Conservation (phyloP, 2,329 filamentous ascomycete species). For the Gremmenia infestans region DNA sequence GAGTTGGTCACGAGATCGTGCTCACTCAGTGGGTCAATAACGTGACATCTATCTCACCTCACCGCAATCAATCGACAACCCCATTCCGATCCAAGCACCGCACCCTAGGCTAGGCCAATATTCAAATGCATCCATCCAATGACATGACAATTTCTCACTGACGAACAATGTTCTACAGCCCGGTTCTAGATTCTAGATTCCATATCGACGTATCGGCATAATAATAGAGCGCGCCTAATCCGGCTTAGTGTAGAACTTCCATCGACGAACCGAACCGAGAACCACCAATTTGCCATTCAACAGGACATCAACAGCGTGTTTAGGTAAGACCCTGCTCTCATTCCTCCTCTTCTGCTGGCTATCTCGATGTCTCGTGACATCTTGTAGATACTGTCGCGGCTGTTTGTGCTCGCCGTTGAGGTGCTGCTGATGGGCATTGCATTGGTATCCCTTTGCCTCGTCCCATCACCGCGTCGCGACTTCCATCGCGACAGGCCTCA, state of each 20-base stretch:
- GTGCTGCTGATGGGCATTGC: constrained; percentile 11
- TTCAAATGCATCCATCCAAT: neutral
- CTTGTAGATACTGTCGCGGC: constrained; percentile 16
- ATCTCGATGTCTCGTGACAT: constrained; percentile 27
- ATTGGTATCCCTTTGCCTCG: constrained; percentile 16
- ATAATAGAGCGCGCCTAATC: constrained; percentile 1
- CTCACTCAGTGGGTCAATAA: neutral
- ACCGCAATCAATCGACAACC: neutral
- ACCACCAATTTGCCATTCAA: constrained; percentile 4
- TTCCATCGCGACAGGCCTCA: constrained; percentile 27
- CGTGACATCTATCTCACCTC: neutral
- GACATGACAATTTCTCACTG: neutral
- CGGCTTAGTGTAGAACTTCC: constrained; percentile 4
- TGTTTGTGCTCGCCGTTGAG: constrained; percentile 10
- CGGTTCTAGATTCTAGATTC: neutral
- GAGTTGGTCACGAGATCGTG: no score
- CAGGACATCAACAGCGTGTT: constrained; percentile 16
- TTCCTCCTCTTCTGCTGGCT: constrained; percentile 18
- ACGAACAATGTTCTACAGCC: neutral
- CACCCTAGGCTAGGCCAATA: neutral
- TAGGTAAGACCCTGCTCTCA: constrained; percentile 32
- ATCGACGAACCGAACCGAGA: constrained; percentile 4
- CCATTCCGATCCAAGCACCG: neutral
- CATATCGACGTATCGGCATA: neutral
- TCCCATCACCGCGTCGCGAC: constrained; percentile 28